phyloP scores from a whole-genome alignment of 768 basidiomycete genomes.

The Panaeolus papilionaceus region DNA sequence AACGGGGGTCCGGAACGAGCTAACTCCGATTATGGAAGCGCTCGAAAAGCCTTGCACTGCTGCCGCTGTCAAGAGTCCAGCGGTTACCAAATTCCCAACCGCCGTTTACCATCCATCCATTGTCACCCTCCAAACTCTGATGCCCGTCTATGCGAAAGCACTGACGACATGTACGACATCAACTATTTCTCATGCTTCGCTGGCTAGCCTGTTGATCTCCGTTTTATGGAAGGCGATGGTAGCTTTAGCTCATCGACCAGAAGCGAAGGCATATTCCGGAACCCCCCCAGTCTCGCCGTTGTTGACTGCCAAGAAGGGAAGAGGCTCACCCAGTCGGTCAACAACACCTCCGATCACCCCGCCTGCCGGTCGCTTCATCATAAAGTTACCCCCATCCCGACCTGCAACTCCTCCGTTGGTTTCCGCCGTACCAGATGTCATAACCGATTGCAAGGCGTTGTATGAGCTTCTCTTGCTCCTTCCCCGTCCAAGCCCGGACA shows the following conservation, averaged over 20 bases:
- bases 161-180: conserved; percentile 62
- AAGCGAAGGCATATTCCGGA: conserved; percentile 43
- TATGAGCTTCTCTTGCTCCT: conserved; percentile 64
- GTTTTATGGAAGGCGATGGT: conserved; percentile 78
- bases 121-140: conserved; percentile 56
- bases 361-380: conserved; percentile 62
- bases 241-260: conserved; percentile 69
- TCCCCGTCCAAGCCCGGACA: conserved; percentile 63
- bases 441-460: conserved; percentile 66
- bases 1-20: conserved; percentile 61
- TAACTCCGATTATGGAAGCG: conserved; percentile 66
- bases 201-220: conserved; percentile 77
- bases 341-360: conserved; percentile 63
- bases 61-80: conserved; percentile 33
- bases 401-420: conserved; percentile 65
- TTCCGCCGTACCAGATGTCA: conserved; percentile 45
- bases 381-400: conserved; percentile 72
- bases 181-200: conserved; percentile 58
- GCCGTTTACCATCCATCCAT: conserved; percentile 64
- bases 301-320: conserved; percentile 47
- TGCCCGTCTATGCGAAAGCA: conserved; percentile 67
- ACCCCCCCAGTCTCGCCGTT: conserved; percentile 42
- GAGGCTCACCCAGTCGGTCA: conserved; percentile 39
- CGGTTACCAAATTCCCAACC: conserved; percentile 36
- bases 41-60: conserved; percentile 55